These are phyloP conservation scores for Sporormia fimetaria DNA, from an alignment of 495 filamentous ascomycete species.

Conservation along the genomic window DNA sequence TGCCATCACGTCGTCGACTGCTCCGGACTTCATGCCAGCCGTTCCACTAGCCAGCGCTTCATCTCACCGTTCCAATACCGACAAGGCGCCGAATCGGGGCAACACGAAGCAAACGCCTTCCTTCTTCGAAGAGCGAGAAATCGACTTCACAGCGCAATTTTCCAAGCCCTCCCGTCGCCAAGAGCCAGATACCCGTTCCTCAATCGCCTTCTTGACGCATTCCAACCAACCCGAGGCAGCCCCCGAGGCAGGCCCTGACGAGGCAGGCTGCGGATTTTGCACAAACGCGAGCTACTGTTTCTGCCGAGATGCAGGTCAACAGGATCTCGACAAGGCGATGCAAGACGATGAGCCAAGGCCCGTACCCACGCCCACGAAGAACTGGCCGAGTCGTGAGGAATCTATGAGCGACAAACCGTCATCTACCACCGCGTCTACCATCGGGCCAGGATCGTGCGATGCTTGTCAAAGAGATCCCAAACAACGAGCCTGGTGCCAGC, in stretches of 20 bases:
- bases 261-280: slow-evolving; percentile 20
- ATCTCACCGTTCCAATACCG: too few species aligned
- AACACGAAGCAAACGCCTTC: background rate
- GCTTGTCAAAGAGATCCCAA: slow-evolving; percentile 18
- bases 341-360: background rate
- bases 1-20: background rate
- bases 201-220: slow-evolving; percentile 14
- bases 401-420: slow-evolving; percentile 3
- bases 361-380: too few species aligned
- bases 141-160: slow-evolving; percentile 23
- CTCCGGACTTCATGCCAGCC: background rate
- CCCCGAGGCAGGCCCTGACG: too few species aligned
- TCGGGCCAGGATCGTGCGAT: slow-evolving; percentile 17
- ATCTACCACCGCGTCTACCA: background rate
- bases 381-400: too few species aligned
- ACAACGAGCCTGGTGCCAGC: slow-evolving; percentile 23
- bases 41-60: too few species aligned
- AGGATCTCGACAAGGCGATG: background rate
- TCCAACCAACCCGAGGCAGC: slow-evolving; percentile 4
- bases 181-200: slow-evolving; percentile 8
- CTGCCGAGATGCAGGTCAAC: slow-evolving; percentile 12
- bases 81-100: too few species aligned
- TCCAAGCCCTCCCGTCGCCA: slow-evolving; percentile 5
- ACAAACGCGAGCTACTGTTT: slow-evolving; percentile 17
- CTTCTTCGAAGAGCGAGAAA: slow-evolving; percentile 18